Evolutionary conservation across 2,329 filamentous ascomycete genomes (phyloP).

Genomic region (Fusarium sp.): DNA sequence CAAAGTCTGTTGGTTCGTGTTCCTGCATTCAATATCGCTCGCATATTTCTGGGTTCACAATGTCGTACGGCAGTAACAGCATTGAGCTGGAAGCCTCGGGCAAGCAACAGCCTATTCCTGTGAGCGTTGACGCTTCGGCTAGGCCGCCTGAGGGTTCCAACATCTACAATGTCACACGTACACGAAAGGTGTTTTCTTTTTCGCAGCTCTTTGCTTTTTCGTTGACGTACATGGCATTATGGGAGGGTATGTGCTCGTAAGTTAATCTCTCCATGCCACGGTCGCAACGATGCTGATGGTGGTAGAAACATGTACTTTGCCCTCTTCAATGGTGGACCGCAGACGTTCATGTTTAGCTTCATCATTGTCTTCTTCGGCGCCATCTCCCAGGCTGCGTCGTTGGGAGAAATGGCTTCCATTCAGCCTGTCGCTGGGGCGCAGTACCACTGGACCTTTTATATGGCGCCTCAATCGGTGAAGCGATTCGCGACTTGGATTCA

Average conservation of each 20-base stretch:
- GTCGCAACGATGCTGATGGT: background rate
- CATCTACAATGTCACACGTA: slow-evolving; percentile 36
- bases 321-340: slow-evolving; percentile 37
- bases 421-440: slow-evolving; percentile 37
- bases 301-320: slow-evolving; percentile 41
- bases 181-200: slow-evolving; percentile 38
- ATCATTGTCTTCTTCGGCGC: slow-evolving; percentile 40
- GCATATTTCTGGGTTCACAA: slow-evolving; percentile 2
- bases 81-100: slow-evolving; percentile 29
- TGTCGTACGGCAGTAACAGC: slow-evolving; percentile 24
- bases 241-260: slow-evolving; percentile 42
- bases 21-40: background rate
- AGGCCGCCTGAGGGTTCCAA: slow-evolving; percentile 13
- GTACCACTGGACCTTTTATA: slow-evolving; percentile 40
- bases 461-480: slow-evolving; percentile 28
- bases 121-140: slow-evolving; percentile 22
- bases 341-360: slow-evolving; percentile 40
- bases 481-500: slow-evolving; percentile 40
- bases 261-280: background rate
- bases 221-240: slow-evolving; percentile 38
- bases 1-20: background rate
- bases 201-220: slow-evolving; percentile 41
- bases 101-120: slow-evolving; percentile 14
- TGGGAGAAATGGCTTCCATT: slow-evolving; percentile 41
- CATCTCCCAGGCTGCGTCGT: slow-evolving; percentile 35